Conservation (phyloP, 140 eudicot genomes). For the Cichorium intybus region DNA sequence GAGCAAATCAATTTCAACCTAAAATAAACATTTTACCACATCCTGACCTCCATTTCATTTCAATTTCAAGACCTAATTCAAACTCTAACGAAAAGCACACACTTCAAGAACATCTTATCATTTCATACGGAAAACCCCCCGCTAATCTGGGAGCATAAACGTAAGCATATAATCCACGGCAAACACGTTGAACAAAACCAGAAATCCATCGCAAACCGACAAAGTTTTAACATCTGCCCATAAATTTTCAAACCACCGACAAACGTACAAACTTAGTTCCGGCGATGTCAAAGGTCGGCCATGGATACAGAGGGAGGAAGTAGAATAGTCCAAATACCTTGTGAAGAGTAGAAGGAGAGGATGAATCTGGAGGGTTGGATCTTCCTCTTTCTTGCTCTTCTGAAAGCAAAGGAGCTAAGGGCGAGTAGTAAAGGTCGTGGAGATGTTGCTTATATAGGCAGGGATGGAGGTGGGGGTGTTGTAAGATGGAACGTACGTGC, state of each 20-base stretch:
- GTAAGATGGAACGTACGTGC: conserved; percentile 26
- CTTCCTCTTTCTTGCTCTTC: conserved; percentile 22
- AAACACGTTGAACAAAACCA: not conserved
- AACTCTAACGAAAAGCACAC: not conserved
- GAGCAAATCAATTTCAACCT: conserved; percentile 9
- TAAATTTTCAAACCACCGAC: not conserved
- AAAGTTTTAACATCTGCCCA: not conserved
- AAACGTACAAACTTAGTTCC: not conserved
- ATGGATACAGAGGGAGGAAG: not conserved
- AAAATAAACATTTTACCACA: conserved; percentile 7
- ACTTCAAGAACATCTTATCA: conserved; percentile 5
- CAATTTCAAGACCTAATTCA: conserved; percentile 15
- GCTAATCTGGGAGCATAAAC: not conserved
- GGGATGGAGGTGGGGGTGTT: not conserved
- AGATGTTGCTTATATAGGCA: conserved; percentile 23
- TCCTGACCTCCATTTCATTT: not conserved
- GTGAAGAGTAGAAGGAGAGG: conserved; percentile 10
- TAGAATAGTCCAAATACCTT: conserved; percentile 22
- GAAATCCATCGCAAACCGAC: not conserved
- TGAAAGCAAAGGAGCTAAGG: conserved; percentile 25
- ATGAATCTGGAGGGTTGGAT: not conserved
- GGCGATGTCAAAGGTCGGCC: not conserved
- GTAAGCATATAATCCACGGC: not conserved
- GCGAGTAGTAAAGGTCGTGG: conserved; percentile 22
- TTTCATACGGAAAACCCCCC: not conserved